Evolutionary conservation across 257 asterid genomes (phyloP).

Genomic region (Lycium ferocissimum): DNA sequence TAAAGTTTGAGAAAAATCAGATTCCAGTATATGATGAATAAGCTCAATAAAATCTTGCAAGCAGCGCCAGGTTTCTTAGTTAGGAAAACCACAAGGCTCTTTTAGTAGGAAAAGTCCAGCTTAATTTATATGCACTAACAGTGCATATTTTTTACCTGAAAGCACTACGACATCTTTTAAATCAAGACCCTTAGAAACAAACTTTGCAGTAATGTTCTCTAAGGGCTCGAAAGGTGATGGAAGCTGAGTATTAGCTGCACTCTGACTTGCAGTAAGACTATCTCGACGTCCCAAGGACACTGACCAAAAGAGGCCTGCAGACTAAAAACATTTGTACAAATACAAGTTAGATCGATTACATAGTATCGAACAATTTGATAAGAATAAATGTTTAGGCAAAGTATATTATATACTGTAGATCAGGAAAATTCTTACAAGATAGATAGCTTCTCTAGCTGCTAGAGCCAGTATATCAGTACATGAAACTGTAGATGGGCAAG

Average conservation of each 20-base stretch:
- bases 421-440: slow-evolving; percentile 49
- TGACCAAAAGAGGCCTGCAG: slow-evolving; percentile 70
- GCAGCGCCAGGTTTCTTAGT: no score
- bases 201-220: slow-evolving; percentile 64
- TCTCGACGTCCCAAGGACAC: slow-evolving; percentile 78
- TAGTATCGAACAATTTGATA: neutral
- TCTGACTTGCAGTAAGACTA: slow-evolving; percentile 61
- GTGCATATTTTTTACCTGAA: slow-evolving; percentile 50
- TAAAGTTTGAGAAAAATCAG: no score
- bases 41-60: no score
- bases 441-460: slow-evolving; percentile 74
- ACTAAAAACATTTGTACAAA: slow-evolving; percentile 34
- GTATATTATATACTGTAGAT: neutral
- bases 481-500: slow-evolving; percentile 73
- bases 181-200: slow-evolving; percentile 65
- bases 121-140: no score
- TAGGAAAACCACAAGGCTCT: no score
- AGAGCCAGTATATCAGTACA: slow-evolving; percentile 75
- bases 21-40: neutral
- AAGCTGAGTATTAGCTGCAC: slow-evolving; percentile 65
- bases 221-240: slow-evolving; percentile 74
- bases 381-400: neutral
- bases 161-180: slow-evolving; percentile 70
- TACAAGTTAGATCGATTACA: neutral
- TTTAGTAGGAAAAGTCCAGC: no score